Evolutionary conservation across 768 basidiomycete species (phyloP).

Genomic region (Rhodosporidiobolus sp.): DNA sequence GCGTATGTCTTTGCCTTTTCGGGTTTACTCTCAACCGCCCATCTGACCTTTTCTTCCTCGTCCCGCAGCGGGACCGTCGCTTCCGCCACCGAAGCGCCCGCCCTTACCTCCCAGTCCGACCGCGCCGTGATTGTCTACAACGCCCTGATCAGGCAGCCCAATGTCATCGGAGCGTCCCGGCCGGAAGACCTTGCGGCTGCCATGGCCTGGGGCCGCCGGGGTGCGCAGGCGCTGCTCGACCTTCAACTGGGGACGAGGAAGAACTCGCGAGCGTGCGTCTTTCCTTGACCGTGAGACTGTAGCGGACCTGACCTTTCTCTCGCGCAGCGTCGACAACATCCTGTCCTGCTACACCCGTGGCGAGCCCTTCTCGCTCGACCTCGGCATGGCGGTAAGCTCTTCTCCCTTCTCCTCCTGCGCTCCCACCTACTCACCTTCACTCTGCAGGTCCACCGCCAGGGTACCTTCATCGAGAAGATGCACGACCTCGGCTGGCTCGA

Average conservation of each 20-base stretch:
- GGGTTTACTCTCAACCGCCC: not conserved
- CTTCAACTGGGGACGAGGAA: too few species aligned
- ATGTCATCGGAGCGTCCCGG: too few species aligned
- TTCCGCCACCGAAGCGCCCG: not conserved
- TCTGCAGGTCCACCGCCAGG: slow-evolving; percentile 16
- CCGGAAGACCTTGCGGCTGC: too few species aligned
- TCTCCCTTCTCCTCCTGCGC: too few species aligned
- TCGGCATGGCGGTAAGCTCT: slow-evolving; percentile 10
- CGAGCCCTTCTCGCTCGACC: slow-evolving; percentile 23
- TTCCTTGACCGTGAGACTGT: too few species aligned
- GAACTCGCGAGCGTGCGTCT: too few species aligned
- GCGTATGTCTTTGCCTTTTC: slow-evolving; percentile 10
- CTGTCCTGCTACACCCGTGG: slow-evolving; percentile 12
- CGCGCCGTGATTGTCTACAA: not conserved
- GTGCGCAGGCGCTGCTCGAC: not conserved
- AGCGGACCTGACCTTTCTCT: not conserved
- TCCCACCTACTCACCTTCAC: not conserved
- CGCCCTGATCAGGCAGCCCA: not conserved
- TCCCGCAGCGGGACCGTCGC: not conserved
- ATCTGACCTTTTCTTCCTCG: not conserved
- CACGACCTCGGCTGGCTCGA: slow-evolving; percentile 23
- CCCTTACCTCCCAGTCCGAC: not conserved
- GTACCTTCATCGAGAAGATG: slow-evolving; percentile 30
- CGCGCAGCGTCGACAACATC: slow-evolving; percentile 10
- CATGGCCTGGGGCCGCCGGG: not conserved